A percentile compares a stretch with the other conserved stretches of the same genome.
These are phyloP conservation scores for Exophiala bonariae DNA, from an alignment of 2,329 filamentous ascomycete species.

Conservation along the genomic window DNA sequence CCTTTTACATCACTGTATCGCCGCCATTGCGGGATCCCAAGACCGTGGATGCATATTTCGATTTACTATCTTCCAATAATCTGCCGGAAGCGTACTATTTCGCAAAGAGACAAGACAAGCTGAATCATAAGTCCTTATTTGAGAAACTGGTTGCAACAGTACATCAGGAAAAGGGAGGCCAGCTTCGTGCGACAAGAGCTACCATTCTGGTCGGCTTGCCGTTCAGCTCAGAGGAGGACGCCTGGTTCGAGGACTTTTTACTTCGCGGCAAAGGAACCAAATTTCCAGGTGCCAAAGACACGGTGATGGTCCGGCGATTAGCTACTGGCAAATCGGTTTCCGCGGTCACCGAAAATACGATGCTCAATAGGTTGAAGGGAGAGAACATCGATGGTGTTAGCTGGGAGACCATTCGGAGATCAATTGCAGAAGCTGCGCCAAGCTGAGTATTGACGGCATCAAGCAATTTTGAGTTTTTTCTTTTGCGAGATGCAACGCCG, in stretches of 20 bases:
- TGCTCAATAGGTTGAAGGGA: slow-evolving; percentile 37
- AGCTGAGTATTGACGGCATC: slow-evolving; percentile 6
- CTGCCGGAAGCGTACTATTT: slow-evolving; percentile 75
- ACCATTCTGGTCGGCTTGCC: slow-evolving; percentile 73
- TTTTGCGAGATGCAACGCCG: too few species aligned
- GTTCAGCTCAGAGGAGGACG: slow-evolving; percentile 68
- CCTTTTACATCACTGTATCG: slow-evolving; percentile 75
- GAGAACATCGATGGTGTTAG: slow-evolving; percentile 51
- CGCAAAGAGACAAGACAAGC: slow-evolving; percentile 63
- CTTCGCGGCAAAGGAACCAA: slow-evolving; percentile 64
- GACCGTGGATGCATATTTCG: slow-evolving; percentile 67
- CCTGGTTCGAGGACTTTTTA: slow-evolving; percentile 71
- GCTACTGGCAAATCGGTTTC: slow-evolving; percentile 57
- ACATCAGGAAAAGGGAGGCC: slow-evolving; percentile 43
- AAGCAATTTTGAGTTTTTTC: too few species aligned
- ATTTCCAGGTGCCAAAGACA: slow-evolving; percentile 68
- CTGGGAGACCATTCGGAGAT: slow-evolving; percentile 48
- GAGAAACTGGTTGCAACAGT: slow-evolving; percentile 64
- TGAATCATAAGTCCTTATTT: slow-evolving; percentile 65
- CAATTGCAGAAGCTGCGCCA: slow-evolving; percentile 14
- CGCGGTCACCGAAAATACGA: slow-evolving; percentile 34
- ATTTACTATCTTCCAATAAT: slow-evolving; percentile 65
- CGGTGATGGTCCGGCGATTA: slow-evolving; percentile 71
- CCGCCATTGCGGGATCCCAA: slow-evolving; percentile 67
- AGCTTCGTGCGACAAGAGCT: slow-evolving; percentile 54